Conservation (phyloP, 768 basidiomycete genomes). For the Tulasnella sp. region DNA sequence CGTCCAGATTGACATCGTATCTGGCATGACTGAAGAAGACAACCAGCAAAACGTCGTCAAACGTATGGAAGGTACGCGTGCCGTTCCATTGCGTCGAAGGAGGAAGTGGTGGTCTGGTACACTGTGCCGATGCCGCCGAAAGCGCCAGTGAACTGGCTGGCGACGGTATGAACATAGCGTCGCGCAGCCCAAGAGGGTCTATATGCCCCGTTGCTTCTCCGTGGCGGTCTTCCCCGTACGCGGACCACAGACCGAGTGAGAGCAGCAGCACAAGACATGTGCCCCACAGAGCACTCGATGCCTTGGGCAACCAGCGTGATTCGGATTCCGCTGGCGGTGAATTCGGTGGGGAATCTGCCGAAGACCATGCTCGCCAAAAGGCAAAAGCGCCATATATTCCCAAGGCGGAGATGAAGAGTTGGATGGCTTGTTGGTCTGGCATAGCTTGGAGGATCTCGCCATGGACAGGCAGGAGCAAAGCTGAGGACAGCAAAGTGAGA, state of each 20-base stretch:
- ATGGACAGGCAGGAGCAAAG: neutral
- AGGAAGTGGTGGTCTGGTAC: neutral
- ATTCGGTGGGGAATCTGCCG: neutral
- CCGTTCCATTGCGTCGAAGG: neutral
- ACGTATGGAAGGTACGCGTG: constrained; percentile 27
- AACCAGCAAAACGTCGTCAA: constrained; percentile 39
- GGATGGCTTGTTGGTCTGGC: neutral
- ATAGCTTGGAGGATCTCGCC: neutral
- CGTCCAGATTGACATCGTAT: constrained; percentile 43
- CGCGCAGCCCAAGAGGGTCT: neutral
- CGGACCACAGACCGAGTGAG: neutral
- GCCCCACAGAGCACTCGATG: neutral
- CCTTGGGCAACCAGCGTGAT: neutral
- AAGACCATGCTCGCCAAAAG: neutral
- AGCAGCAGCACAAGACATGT: neutral
- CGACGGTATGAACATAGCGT: neutral
- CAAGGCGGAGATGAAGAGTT: neutral
- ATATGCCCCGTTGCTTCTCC: neutral
- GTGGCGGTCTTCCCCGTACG: neutral
- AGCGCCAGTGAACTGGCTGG: neutral
- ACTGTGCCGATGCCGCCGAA: neutral
- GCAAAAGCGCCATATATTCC: neutral
- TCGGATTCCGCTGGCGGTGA: neutral
- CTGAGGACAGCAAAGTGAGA: neutral
- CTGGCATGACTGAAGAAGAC: constrained; percentile 47